Evolutionary conservation across 495 filamentous ascomycete species (phyloP).

Genomic region (Parmelia sp.): DNA sequence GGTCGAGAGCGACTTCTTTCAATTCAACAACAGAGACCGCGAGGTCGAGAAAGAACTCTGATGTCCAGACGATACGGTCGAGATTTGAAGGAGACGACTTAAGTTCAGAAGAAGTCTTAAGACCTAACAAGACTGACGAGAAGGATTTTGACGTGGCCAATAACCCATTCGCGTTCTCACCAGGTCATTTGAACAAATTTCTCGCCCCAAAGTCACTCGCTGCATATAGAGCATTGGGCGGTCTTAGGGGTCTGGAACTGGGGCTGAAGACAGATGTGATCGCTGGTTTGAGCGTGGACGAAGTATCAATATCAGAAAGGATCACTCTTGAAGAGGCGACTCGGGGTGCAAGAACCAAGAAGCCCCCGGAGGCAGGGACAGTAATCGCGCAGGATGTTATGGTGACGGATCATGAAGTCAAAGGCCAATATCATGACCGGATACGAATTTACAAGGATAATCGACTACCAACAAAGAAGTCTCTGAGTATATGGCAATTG

Average conservation of each 20-base stretch:
- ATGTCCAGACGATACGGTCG: conserved; percentile 28
- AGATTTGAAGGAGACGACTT: conserved; percentile 39
- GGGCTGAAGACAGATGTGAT: conserved; percentile 60
- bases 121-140: conserved; percentile 59
- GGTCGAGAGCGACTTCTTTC: conserved; percentile 43
- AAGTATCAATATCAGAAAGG: conserved; percentile 48
- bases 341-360: conserved; percentile 20
- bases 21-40: conserved; percentile 39
- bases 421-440: conserved; percentile 52
- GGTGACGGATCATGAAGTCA: conserved; percentile 22
- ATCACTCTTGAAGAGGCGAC: conserved; percentile 59
- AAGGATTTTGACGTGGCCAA: conserved; percentile 57
- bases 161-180: conserved; percentile 66
- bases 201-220: conserved; percentile 68
- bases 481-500: conserved; percentile 62
- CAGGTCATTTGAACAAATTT: conserved; percentile 67
- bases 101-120: conserved; percentile 50
- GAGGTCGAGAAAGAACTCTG: conserved; percentile 41
- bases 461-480: conserved; percentile 64
- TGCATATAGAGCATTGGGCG: conserved; percentile 63
- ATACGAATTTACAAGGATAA: conserved; percentile 71
- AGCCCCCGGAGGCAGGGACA: conserved; percentile 5
- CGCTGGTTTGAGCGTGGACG: conserved; percentile 61
- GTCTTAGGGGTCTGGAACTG: conserved; percentile 58
- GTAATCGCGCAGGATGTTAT: conserved; percentile 19